These are phyloP conservation scores for Skeletonema marinoi DNA, from an alignment of 108 stramenopile species.

Conservation along the genomic window DNA sequence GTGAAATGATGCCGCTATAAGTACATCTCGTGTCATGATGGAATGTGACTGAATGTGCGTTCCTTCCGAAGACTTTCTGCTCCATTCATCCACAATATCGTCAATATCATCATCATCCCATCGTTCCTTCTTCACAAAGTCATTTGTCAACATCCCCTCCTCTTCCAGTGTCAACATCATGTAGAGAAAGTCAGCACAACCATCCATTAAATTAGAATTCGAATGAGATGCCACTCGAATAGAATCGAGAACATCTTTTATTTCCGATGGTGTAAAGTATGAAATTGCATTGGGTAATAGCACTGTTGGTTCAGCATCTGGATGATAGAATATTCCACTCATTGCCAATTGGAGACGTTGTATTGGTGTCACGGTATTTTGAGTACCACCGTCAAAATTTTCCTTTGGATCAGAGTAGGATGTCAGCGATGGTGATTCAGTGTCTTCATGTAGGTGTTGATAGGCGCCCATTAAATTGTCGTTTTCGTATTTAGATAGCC, in stretches of 20 bases:
- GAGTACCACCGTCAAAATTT: neutral
- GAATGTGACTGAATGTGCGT: slow-evolving; percentile 6
- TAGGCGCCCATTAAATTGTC: slow-evolving; percentile 15
- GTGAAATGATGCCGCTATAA: slow-evolving; percentile 73
- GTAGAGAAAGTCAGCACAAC: slow-evolving; percentile 53
- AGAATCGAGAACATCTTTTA: slow-evolving; percentile 47
- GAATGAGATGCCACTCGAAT: slow-evolving; percentile 45
- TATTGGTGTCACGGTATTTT: slow-evolving; percentile 10
- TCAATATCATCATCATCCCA: slow-evolving; percentile 12
- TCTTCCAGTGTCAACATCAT: slow-evolving; percentile 56
- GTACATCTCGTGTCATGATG: slow-evolving; percentile 58
- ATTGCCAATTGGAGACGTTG: slow-evolving; percentile 34
- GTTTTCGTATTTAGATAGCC: slow-evolving; percentile 36
- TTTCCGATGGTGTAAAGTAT: slow-evolving; percentile 37
- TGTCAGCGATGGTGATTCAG: neutral
- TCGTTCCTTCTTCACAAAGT: slow-evolving; percentile 10
- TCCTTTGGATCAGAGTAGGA: neutral
- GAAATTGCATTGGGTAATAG: slow-evolving; percentile 11
- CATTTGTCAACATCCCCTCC: slow-evolving; percentile 19
- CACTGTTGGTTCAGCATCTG: neutral
- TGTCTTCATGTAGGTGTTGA: neutral
- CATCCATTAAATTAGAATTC: slow-evolving; percentile 41
- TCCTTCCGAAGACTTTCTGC: neutral
- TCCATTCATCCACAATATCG: neutral
- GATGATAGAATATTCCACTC: slow-evolving; percentile 24